Evolutionary conservation across 2,329 filamentous ascomycete genomes (phyloP), one percentile per base, ranked within the genome.

Genomic region (Ceratocystis destructans): DNA sequence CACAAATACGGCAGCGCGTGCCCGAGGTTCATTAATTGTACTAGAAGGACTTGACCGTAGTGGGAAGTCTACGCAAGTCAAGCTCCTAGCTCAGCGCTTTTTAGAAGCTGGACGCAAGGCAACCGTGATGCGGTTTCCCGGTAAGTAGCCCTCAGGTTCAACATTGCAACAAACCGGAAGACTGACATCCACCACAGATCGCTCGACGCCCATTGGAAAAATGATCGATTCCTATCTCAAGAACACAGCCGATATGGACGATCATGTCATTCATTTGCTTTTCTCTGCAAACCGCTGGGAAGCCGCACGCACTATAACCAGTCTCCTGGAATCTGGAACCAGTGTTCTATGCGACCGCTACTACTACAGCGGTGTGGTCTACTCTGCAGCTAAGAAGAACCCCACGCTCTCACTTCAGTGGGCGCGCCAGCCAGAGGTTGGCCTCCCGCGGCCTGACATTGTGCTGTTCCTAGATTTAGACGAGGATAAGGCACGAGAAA

Each of bases 281-380:
- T 96, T 96, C 76, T 90, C 87, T 68, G 90, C 92, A 8, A 96
- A 96, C 74, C 82, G 92, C 61, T 96, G 92, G 92, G 92, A 96
- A 70, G 79, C 81, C 65, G 80, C 76, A 78, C 28, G 45, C 55
- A 76, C 76, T 62, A 86, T 87, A 59, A 72, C 78, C 20, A 66
- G 75, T 0, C 77, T 83, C 5, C 75, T 96, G 5, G 76, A 79
- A 0, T 75, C 79, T 1, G 92, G 93, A 7, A 86, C 81, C 22
- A 94, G 85, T 0, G 81, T 99, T 41, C 79, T 99, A 48, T 86
- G 93, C 70, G 94, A 99, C 75, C 86, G 94, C 61, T 99, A 97
- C 78, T 96, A 95, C 74, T 93, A 96, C 78, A 94, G 89, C 22
- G 94, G 94, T 65, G 89, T 92, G 67, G 90, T 96, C 62, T 99